A percentile compares a stretch with the other conserved stretches of the same genome.
Conservation (phyloP, 2,329 filamentous ascomycete genomes). For the Clarireedia monteithiana region DNA sequence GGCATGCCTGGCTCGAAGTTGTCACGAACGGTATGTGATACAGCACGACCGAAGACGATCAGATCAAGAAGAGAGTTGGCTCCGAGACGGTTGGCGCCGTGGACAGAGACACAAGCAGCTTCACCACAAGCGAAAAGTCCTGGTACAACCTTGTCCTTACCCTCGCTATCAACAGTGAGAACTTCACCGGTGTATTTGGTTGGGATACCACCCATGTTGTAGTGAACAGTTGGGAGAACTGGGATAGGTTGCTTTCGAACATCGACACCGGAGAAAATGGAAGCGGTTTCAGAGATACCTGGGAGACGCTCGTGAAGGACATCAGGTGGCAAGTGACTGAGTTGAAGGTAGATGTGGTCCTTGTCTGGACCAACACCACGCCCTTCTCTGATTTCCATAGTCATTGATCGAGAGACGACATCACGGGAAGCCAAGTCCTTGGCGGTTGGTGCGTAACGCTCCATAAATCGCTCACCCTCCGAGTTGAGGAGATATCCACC, state of each 20-base stretch:
- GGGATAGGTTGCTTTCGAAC: conserved; percentile 41
- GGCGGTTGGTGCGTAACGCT: conserved; percentile 42
- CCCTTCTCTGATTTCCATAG: conserved; percentile 40
- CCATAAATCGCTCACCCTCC: conserved; percentile 42
- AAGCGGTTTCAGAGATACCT: conserved; percentile 42
- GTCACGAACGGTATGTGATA: conserved; percentile 88
- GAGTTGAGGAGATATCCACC: conserved; percentile 42
- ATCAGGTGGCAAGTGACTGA: conserved; percentile 39
- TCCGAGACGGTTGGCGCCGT: conserved; percentile 40
- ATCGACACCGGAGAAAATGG: conserved; percentile 42
- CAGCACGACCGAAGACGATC: conserved; percentile 46
- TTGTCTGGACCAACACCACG: conserved; percentile 37
- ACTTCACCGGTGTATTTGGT: conserved; percentile 43
- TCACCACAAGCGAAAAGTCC: conserved; percentile 42
- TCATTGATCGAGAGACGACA: conserved; percentile 40
- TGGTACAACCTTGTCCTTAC: conserved; percentile 35
- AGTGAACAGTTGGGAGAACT: conserved; percentile 43
- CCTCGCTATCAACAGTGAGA: conserved; percentile 32
- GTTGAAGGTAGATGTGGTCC: conserved; percentile 40
- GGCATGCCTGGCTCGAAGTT: conserved; percentile 34
- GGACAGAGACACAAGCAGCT: conserved; percentile 40
- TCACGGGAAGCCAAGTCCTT: conserved; percentile 42
- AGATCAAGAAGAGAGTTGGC: conserved; percentile 42
- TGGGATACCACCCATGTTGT: conserved; percentile 43
- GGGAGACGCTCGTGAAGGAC: conserved; percentile 40